A percentile compares a stretch with the other conserved stretches of the same genome.
These are phyloP conservation scores for Incumbomyces lentus DNA, from an alignment of 2,329 filamentous ascomycete genomes.

Conservation along the genomic window DNA sequence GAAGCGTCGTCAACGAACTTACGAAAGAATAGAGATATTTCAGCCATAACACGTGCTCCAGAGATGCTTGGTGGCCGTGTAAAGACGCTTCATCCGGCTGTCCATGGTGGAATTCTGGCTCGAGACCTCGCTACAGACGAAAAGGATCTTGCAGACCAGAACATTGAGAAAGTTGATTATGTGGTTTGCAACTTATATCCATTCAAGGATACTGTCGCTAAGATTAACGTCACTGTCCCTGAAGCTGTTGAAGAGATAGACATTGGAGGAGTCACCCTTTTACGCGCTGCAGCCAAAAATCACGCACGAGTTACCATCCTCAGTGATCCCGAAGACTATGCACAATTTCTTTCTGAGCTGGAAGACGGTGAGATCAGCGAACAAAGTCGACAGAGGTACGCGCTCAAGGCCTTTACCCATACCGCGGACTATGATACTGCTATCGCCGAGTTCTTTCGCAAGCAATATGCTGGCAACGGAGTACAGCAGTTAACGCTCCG, in stretches of 20 bases:
- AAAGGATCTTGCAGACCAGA: conserved; percentile 90
- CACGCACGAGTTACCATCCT: conserved; percentile 91
- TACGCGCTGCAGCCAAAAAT: conserved; percentile 96
- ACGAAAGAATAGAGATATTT: conserved; percentile 64
- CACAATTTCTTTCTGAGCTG: conserved; percentile 84
- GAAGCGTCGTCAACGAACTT: conserved; percentile 5
- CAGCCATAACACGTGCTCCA: conserved; percentile 89
- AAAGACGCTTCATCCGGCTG: conserved; percentile 94
- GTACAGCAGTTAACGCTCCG: conserved; percentile 74
- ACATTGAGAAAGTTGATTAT: conserved; percentile 89
- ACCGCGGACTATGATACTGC: conserved; percentile 93
- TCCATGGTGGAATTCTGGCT: conserved; percentile 75
- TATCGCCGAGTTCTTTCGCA: conserved; percentile 94
- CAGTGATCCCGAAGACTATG: conserved; percentile 86
- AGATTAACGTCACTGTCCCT: conserved; percentile 91
- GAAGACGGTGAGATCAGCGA: conserved; percentile 78
- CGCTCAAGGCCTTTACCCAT: conserved; percentile 96
- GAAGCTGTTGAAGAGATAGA: conserved; percentile 99
- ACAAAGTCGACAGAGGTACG: conserved; percentile 74
- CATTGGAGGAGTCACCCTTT: conserved; percentile 92
- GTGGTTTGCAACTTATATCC: conserved; percentile 98
- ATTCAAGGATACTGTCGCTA: conserved; percentile 96
- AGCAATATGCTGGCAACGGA: conserved; percentile 83
- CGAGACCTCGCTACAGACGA: conserved; percentile 91
- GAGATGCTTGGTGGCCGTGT: conserved; percentile 90